Evolutionary conservation across 768 basidiomycete species (phyloP).

Genomic region (Boletus tylopilopsis): DNA sequence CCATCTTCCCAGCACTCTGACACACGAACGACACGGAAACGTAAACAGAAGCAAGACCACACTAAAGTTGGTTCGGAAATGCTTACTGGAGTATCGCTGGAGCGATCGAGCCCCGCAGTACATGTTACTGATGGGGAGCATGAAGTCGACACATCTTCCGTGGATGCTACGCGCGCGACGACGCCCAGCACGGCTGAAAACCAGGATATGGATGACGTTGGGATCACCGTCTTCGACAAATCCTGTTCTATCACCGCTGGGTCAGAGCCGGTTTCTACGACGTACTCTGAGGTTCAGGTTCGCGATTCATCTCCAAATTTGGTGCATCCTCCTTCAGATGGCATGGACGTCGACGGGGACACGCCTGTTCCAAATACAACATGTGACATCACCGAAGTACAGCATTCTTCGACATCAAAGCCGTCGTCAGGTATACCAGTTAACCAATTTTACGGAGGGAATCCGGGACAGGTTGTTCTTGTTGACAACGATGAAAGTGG

Average conservation of each 20-base stretch:
- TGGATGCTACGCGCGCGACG: slow-evolving; percentile 15
- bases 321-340: slow-evolving; percentile 17
- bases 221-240: slow-evolving; percentile 7
- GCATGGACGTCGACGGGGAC: slow-evolving; percentile 27
- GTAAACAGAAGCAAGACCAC: slow-evolving; percentile 15
- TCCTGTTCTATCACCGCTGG: slow-evolving; percentile 15
- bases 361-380: not conserved
- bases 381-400: not conserved
- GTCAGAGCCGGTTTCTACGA: slow-evolving; percentile 6
- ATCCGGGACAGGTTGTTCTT: not conserved
- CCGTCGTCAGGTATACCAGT: slow-evolving; percentile 13
- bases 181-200: slow-evolving; percentile 18
- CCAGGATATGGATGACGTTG: slow-evolving; percentile 12
- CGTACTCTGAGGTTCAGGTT: slow-evolving; percentile 3
- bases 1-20: slow-evolving; percentile 16
- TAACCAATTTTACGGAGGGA: slow-evolving; percentile 22
- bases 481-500: slow-evolving; percentile 25
- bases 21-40: slow-evolving; percentile 20
- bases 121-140: slow-evolving; percentile 3
- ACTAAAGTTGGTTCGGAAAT: slow-evolving; percentile 1
- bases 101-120: not conserved
- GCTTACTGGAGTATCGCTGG: not conserved
- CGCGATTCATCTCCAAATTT: slow-evolving; percentile 19
- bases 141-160: slow-evolving; percentile 16
- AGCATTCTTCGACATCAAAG: slow-evolving; percentile 4